Conservation (phyloP, 495 filamentous ascomycete species). For the Penicillium coprophilum region DNA sequence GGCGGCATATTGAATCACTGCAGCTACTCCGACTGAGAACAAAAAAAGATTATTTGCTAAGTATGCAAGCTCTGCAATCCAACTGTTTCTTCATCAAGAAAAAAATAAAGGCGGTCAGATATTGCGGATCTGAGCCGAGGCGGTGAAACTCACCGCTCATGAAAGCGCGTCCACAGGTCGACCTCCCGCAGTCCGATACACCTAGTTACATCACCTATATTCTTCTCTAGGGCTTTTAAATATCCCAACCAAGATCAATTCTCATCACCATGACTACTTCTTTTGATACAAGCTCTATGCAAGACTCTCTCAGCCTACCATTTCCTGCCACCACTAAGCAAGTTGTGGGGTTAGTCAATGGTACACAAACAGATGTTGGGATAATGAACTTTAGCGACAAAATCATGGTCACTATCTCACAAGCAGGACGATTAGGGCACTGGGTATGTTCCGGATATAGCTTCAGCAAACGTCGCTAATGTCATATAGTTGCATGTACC, state of each 20-base stretch:
- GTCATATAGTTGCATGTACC: constrained; percentile 79
- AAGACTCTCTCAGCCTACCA: constrained; percentile 45
- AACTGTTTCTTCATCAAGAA: constrained; percentile 24
- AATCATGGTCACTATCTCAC: constrained; percentile 86
- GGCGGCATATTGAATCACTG: constrained; percentile 53
- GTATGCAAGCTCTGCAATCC: constrained; percentile 1
- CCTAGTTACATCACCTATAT: not conserved
- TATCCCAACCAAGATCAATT: not conserved
- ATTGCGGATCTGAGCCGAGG: constrained; percentile 16
- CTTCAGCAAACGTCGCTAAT: constrained; percentile 13
- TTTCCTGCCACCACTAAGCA: constrained; percentile 79
- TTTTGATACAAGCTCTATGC: constrained; percentile 29
- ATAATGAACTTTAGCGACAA: constrained; percentile 80
- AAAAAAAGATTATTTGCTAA: constrained; percentile 14
- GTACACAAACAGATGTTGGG: constrained; percentile 68
- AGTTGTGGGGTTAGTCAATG: constrained; percentile 61
- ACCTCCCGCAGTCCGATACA: not conserved
- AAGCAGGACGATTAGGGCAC: constrained; percentile 81
- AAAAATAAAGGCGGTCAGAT: constrained; percentile 33
- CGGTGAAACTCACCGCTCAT: constrained; percentile 25
- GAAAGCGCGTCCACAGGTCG: not conserved
- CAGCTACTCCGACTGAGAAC: constrained; percentile 16
- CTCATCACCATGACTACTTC: constrained; percentile 32
- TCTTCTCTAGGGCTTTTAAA: not conserved
- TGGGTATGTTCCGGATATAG: constrained; percentile 61